These are phyloP conservation scores for Fusarium liriodendri DNA, from an alignment of 2,329 filamentous ascomycete genomes.

Conservation along the genomic window DNA sequence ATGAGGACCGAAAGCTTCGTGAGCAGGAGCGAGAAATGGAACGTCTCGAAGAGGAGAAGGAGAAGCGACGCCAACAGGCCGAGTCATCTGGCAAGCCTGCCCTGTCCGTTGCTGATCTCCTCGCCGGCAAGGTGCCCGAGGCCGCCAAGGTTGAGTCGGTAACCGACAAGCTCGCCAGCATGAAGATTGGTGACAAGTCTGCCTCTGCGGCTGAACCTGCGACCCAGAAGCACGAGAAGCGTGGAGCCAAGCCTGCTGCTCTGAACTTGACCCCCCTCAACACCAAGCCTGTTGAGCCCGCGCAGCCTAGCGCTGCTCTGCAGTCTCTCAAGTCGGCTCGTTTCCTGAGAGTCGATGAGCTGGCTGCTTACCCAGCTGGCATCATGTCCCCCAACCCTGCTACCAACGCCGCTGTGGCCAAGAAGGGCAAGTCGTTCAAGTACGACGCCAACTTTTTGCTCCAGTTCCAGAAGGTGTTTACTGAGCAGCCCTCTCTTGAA, in stretches of 20 bases:
- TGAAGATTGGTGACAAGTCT: conserved; percentile 60
- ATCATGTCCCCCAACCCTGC: conserved; percentile 93
- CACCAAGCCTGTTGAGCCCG: conserved; percentile 87
- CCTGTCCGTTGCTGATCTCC: conserved; percentile 63
- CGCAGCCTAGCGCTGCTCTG: conserved; percentile 92
- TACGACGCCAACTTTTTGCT: conserved; percentile 96
- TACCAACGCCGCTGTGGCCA: conserved; percentile 81
- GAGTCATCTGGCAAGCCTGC: conserved; percentile 61
- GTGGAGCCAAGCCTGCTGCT: conserved; percentile 79
- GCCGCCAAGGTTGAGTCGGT: conserved; percentile 53
- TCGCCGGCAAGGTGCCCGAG: conserved; percentile 57
- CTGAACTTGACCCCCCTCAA: conserved; percentile 88
- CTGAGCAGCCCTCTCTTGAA: conserved; percentile 93
- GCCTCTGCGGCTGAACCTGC: conserved; percentile 62
- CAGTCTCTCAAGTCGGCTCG: conserved; percentile 93
- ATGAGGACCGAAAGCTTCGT: conserved; percentile 73
- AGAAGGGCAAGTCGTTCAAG: conserved; percentile 86
- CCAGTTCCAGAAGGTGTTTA: conserved; percentile 96
- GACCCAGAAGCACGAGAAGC: conserved; percentile 68
- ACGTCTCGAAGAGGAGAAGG: conserved; percentile 77
- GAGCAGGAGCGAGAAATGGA: conserved; percentile 81
- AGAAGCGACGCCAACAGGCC: conserved; percentile 63
- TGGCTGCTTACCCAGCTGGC: conserved; percentile 83
- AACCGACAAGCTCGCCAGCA: conserved; percentile 62
- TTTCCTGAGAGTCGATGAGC: conserved; percentile 83